Conservation (phyloP, 768 basidiomycete species). For the Zangia roseola region DNA sequence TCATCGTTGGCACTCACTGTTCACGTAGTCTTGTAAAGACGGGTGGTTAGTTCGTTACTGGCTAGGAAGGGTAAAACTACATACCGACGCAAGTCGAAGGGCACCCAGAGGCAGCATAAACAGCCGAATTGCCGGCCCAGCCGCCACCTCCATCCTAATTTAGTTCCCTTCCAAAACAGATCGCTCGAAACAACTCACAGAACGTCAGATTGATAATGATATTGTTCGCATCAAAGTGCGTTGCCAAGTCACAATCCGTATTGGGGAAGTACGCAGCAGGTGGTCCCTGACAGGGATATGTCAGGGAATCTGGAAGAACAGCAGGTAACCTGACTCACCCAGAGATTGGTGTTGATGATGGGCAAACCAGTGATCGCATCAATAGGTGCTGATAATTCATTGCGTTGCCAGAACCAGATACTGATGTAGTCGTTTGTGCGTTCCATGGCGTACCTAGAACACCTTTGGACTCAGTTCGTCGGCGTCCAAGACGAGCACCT, state of each 20-base stretch:
- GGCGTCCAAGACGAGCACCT: background rate
- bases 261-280: conserved; percentile 37
- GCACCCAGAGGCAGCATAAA: conserved; percentile 31
- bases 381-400: conserved; percentile 29
- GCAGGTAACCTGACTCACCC: conserved; percentile 14
- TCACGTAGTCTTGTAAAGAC: conserved; percentile 23
- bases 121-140: conserved; percentile 28
- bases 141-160: conserved; percentile 23
- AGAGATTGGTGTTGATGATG: conserved; percentile 20
- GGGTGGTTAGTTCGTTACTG: background rate
- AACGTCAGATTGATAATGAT: conserved; percentile 36
- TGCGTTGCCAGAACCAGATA: conserved; percentile 43
- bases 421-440: conserved; percentile 35
- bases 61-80: background rate
- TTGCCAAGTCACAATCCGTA: conserved; percentile 40
- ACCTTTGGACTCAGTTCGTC: background rate
- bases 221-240: conserved; percentile 33
- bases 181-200: conserved; percentile 18
- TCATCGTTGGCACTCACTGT: conserved; percentile 13
- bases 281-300: conserved; percentile 25
- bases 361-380: conserved; percentile 28
- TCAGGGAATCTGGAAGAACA: background rate
- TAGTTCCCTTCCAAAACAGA: background rate
- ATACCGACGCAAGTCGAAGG: conserved; percentile 31
- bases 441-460: conserved; percentile 39